phyloP scores from a whole-genome alignment of 2,329 filamentous ascomycete species.

The Nothopassalora personata region DNA sequence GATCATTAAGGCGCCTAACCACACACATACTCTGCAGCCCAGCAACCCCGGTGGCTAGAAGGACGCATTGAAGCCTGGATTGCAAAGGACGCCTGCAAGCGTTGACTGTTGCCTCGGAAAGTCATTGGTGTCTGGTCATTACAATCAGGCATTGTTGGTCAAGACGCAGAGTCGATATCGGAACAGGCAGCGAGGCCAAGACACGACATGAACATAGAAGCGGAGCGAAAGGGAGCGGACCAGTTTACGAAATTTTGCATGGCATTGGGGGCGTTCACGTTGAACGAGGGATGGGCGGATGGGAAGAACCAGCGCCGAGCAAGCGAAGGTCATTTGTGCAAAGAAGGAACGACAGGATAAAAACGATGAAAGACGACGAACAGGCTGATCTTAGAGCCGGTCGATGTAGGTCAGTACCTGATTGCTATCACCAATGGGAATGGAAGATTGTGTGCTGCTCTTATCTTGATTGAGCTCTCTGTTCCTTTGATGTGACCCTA shows the following conservation, averaged over 20 bases:
- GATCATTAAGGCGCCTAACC: constrained; percentile 67
- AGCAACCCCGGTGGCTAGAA: constrained; percentile 25
- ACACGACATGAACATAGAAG: neutral
- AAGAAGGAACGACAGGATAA: neutral
- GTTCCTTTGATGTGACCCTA: too few relatives aligned
- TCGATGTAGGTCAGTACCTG: neutral
- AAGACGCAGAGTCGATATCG: too few relatives aligned
- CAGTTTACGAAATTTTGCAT: neutral
- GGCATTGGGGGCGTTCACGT: neutral
- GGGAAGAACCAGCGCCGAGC: neutral
- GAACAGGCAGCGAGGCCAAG: neutral
- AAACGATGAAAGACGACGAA: neutral
- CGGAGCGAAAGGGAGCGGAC: neutral
- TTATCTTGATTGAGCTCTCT: neutral
- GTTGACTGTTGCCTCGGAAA: too few relatives aligned
- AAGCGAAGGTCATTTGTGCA: neutral
- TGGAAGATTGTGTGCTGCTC: neutral
- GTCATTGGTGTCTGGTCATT: too few relatives aligned
- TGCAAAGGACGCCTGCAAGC: neutral
- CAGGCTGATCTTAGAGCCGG: neutral
- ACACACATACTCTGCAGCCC: constrained; percentile 67
- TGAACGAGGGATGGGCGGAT: neutral
- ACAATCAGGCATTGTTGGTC: too few relatives aligned
- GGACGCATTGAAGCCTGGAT: neutral
- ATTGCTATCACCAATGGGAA: neutral